phyloP scores from a whole-genome alignment of 179 eudicot species.

The Spergularia azorica region DNA sequence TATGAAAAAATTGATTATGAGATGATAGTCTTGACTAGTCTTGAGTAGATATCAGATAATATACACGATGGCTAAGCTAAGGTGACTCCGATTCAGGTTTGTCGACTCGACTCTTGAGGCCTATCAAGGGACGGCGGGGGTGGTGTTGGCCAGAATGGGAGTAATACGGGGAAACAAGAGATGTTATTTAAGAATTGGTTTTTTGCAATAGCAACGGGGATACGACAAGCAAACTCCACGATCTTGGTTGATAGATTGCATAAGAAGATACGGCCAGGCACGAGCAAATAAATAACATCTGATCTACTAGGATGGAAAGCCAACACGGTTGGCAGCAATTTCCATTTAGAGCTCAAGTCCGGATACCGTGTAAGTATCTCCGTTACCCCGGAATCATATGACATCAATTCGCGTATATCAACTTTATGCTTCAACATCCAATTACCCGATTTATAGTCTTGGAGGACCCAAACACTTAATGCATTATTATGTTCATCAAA shows the following conservation, averaged over 20 bases:
- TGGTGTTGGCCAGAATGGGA: slow-evolving; percentile 13
- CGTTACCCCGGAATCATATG: background rate
- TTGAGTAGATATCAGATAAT: too few species aligned
- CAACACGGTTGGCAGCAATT: background rate
- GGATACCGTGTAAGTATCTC: background rate
- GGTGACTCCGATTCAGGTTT: too few species aligned
- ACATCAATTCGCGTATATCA: background rate
- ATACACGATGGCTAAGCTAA: too few species aligned
- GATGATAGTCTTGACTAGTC: too few species aligned
- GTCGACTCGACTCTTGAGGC: too few species aligned
- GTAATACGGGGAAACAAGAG: background rate
- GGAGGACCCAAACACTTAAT: background rate
- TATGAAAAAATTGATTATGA: too few species aligned
- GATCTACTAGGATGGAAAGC: slow-evolving; percentile 3
- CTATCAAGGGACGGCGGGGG: background rate
- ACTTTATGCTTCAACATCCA: slow-evolving; percentile 6
- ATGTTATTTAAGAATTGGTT: background rate
- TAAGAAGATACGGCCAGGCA: background rate
- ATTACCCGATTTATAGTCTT: background rate
- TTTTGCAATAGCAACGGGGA: background rate
- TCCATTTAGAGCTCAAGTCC: too few species aligned
- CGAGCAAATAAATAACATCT: background rate
- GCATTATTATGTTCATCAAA: too few species aligned
- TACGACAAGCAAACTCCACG: background rate
- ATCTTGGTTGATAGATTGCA: background rate